Conservation (phyloP, 1,284 basidiomycete genomes). For the Pholiota adiposa region DNA sequence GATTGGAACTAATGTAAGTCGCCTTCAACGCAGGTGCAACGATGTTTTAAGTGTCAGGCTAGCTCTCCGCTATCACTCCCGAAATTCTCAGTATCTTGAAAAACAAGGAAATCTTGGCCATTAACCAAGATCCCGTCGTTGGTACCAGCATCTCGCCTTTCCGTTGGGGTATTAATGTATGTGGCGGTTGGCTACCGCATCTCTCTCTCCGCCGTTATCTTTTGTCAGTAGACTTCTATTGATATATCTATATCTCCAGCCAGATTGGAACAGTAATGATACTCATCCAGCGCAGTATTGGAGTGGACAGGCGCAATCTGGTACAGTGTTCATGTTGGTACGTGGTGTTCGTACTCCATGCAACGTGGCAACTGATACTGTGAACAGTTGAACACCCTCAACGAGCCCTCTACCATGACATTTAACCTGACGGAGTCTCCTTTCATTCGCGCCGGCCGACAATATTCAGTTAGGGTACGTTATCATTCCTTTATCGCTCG, state of each 20-base stretch:
- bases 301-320: slow-evolving; percentile 57
- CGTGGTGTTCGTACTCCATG: slow-evolving; percentile 18
- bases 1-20: slow-evolving; percentile 36
- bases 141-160: slow-evolving; percentile 65
- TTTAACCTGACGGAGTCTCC: slow-evolving; percentile 72
- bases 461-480: slow-evolving; percentile 54
- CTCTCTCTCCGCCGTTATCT: neutral
- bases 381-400: slow-evolving; percentile 50
- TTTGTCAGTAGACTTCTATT: neutral
- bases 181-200: slow-evolving; percentile 17
- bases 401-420: slow-evolving; percentile 55
- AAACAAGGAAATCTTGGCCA: slow-evolving; percentile 65
- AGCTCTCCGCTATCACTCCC: slow-evolving; percentile 54
- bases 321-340: slow-evolving; percentile 60
- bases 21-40: neutral
- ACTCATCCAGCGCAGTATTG: slow-evolving; percentile 59
- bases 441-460: slow-evolving; percentile 66
- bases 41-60: neutral
- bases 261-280: slow-evolving; percentile 53
- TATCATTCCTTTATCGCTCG: neutral
- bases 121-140: slow-evolving; percentile 67
- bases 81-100: slow-evolving; percentile 57
- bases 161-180: slow-evolving; percentile 64
- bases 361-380: neutral
- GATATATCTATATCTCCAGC: slow-evolving; percentile 31